Base-by-base conservation (phyloP, 331 rosid species). In the Prunus yedoensis region DNA sequence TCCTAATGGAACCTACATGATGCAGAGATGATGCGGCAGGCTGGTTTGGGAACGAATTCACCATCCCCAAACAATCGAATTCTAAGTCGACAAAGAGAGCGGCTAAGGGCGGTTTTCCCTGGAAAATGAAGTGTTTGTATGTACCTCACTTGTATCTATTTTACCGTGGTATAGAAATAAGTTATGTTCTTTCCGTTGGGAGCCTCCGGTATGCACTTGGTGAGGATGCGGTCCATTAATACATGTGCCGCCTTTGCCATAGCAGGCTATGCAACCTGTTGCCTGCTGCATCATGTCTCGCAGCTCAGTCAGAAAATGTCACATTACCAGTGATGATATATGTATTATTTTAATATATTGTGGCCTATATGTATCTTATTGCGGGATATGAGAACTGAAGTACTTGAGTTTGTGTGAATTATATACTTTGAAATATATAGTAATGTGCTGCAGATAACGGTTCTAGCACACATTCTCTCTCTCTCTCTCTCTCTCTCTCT, bases 11-110 rank as follows among this genome's bases (percentile, higher is more conserved):
- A 57, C 52, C 17, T 79, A 67, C 75, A 47, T 81, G 53, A 72
- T 84, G 81, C 97, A 93, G 98, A 91, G 86, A 88, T 89, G 87
- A 84, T 80, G 91, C 93, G 92, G 69, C 87, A 82, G 69, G 83
- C 85, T 56, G 93, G 91, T 66, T 80, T 77, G 56, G 96, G 97
- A 84, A 88, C 83, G 74, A 91, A 85, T 60, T 27, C 81, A 49
- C 69, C 89, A 46, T 89, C 98, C 23, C 90, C 91, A 27, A 88
- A 85, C 70, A 82, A 80, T 77, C 74, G 71, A 67, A 81, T 76
- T 70, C 71, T 79, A 75, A 83, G 74, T 53, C 80, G 77, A 59
- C 86, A 71, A 78, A 80, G 81, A 60, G 82, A 80, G 27, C 41
- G 64, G 67, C 75, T 68, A n/a, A 30, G 56, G 75, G 17, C 72